These are phyloP conservation scores for Cyberlindnera lachancei DNA, from an alignment of 805 yeast species.

Conservation along the genomic window DNA sequence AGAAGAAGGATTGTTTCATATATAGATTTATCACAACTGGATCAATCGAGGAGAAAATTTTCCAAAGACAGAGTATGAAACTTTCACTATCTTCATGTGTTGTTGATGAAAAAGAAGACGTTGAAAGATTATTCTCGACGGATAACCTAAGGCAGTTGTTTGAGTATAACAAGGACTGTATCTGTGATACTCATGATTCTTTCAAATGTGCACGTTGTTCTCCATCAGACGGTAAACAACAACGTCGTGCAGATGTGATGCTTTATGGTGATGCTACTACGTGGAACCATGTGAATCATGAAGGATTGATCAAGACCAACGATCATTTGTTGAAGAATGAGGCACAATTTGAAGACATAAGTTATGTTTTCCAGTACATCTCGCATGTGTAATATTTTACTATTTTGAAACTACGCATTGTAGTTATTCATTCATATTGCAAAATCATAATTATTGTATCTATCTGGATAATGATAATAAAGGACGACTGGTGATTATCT, in stretches of 20 bases:
- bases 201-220: slow-evolving; percentile 81
- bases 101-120: slow-evolving; percentile 94
- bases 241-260: slow-evolving; percentile 70
- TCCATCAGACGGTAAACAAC: slow-evolving; percentile 44
- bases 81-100: slow-evolving; percentile 90
- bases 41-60: slow-evolving; percentile 91
- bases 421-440: too few species aligned
- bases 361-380: slow-evolving; percentile 88
- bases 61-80: slow-evolving; percentile 93
- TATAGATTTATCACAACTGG: slow-evolving; percentile 93
- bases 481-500: too few species aligned
- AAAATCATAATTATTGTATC: too few species aligned
- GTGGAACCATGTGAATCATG: slow-evolving; percentile 85
- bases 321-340: slow-evolving; percentile 78
- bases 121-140: slow-evolving; percentile 82
- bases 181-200: slow-evolving; percentile 89
- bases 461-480: too few species aligned
- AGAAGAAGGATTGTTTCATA: slow-evolving; percentile 91
- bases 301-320: slow-evolving; percentile 54
- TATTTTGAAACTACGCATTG: too few species aligned
- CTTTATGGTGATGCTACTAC: slow-evolving; percentile 95
- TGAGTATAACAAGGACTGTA: slow-evolving; percentile 54
- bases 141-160: slow-evolving; percentile 75
- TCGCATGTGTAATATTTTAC: slow-evolving; percentile 57
- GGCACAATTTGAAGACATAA: slow-evolving; percentile 54